Percentiles rank a stretch among this genome's conserved stretches.
Conservation (phyloP, 1,139 yeast genomes). For the Yamadazyma diospyri region DNA sequence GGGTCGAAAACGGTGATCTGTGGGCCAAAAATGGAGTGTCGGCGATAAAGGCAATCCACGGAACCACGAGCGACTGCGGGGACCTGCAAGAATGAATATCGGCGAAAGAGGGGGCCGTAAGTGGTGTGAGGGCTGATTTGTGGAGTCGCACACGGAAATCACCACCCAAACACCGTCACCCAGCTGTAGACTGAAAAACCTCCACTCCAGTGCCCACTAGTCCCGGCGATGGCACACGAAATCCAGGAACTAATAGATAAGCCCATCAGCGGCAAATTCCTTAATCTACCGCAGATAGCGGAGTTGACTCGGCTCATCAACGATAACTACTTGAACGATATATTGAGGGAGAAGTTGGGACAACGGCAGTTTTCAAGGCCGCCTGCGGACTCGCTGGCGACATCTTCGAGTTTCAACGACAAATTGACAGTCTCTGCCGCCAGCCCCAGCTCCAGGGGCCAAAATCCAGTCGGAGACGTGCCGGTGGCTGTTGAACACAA, state of each 20-base stretch:
- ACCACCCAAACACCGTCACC: too few relatives aligned
- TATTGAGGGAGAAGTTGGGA: conserved; percentile 2
- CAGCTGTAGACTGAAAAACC: too few relatives aligned
- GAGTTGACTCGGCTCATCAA: conserved; percentile 8
- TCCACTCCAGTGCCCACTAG: too few relatives aligned
- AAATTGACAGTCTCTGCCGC: not conserved
- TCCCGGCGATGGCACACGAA: too few relatives aligned
- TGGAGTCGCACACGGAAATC: too few relatives aligned
- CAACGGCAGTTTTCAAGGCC: not conserved
- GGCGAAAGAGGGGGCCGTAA: too few relatives aligned
- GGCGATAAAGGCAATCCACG: too few relatives aligned
- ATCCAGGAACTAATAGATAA: conserved; percentile 12
- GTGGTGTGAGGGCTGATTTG: too few relatives aligned
- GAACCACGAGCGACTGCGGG: too few relatives aligned
- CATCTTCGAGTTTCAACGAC: not conserved
- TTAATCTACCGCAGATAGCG: conserved; percentile 13
- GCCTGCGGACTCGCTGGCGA: not conserved
- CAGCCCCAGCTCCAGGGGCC: not conserved
- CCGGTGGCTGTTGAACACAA: conserved; percentile 8
- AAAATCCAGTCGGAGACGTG: not conserved
- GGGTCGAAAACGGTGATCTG: too few relatives aligned
- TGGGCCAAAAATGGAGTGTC: too few relatives aligned
- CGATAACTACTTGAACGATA: conserved; percentile 1
- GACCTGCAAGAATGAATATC: too few relatives aligned
- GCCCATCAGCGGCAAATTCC: conserved; percentile 7